Evolutionary conservation across 2,329 filamentous ascomycete species (phyloP).

Genomic region (Calonectria pseudoturangicola): DNA sequence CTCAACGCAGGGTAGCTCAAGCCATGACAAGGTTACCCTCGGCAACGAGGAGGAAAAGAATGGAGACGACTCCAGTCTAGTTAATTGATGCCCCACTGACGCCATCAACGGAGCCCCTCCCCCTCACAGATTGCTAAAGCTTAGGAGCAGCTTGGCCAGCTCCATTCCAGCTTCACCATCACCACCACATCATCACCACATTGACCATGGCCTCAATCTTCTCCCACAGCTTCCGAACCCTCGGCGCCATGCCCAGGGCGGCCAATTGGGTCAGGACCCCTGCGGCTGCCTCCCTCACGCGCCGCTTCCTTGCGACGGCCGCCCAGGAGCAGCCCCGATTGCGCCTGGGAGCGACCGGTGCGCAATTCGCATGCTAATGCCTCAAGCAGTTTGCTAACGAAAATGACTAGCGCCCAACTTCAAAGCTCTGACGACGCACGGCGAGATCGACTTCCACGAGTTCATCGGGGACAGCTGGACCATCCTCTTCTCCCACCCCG

Average conservation of each 20-base stretch:
- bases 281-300: conserved; percentile 12
- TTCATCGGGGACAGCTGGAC: conserved; percentile 87
- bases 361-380: neutral
- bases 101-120: conserved; percentile 13
- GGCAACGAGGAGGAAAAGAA: neutral
- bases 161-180: conserved; percentile 1
- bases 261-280: conserved; percentile 30
- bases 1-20: neutral
- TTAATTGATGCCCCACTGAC: conserved; percentile 2
- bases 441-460: conserved; percentile 88
- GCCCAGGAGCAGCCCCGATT: conserved; percentile 32
- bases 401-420: conserved; percentile 81
- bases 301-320: conserved; percentile 27
- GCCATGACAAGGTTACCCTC: neutral
- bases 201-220: conserved; percentile 23
- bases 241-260: conserved; percentile 24
- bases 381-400: neutral
- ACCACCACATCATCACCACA: conserved; percentile 1
- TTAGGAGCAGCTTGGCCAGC: too few relatives aligned
- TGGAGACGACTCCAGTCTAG: neutral
- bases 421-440: conserved; percentile 85
- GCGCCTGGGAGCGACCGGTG: conserved; percentile 28
- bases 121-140: neutral
- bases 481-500: conserved; percentile 89
- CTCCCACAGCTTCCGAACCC: conserved; percentile 25